Conservation (phyloP, 108 stramenopile species). For the Fistulifera solaris region DNA sequence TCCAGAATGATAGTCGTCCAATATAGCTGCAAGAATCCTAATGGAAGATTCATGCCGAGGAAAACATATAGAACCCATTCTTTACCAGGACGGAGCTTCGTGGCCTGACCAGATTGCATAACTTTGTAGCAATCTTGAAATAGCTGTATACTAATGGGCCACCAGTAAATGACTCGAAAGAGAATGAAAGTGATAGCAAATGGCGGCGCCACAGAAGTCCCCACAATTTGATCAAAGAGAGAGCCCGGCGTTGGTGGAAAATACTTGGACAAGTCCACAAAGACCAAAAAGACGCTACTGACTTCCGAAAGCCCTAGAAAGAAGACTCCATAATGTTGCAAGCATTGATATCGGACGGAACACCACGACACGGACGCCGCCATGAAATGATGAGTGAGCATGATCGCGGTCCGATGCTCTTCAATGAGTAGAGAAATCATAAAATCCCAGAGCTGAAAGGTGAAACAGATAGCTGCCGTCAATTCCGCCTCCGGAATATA, state of each 20-base stretch:
- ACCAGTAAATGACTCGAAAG: slow-evolving; percentile 39
- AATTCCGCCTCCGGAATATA: slow-evolving; percentile 24
- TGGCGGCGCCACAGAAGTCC: slow-evolving; percentile 14
- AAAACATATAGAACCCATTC: slow-evolving; percentile 32
- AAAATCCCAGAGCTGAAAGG: slow-evolving; percentile 62
- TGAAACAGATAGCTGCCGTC: slow-evolving; percentile 20
- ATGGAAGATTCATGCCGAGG: slow-evolving; percentile 16
- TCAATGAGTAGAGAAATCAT: slow-evolving; percentile 33
- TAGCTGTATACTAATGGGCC: slow-evolving; percentile 19
- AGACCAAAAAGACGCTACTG: slow-evolving; percentile 43
- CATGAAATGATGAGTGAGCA: slow-evolving; percentile 54
- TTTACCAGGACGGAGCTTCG: slow-evolving; percentile 22
- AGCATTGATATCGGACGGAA: slow-evolving; percentile 2
- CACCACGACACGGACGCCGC: slow-evolving; percentile 31
- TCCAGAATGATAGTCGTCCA: slow-evolving; percentile 27
- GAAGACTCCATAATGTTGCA: slow-evolving; percentile 27
- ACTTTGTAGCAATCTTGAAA: slow-evolving; percentile 22
- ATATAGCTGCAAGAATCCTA: slow-evolving; percentile 34
- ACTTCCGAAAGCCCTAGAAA: slow-evolving; percentile 57
- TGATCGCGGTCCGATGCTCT: slow-evolving; percentile 36
- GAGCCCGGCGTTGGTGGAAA: slow-evolving; percentile 32
- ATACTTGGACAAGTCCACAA: slow-evolving; percentile 44
- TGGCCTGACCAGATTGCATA: slow-evolving; percentile 9
- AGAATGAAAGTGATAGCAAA: slow-evolving; percentile 35
- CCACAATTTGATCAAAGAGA: slow-evolving; percentile 6